These are phyloP conservation scores for Clavispora santaluciae DNA, from an alignment of 805 yeast genomes.

Conservation along the genomic window DNA sequence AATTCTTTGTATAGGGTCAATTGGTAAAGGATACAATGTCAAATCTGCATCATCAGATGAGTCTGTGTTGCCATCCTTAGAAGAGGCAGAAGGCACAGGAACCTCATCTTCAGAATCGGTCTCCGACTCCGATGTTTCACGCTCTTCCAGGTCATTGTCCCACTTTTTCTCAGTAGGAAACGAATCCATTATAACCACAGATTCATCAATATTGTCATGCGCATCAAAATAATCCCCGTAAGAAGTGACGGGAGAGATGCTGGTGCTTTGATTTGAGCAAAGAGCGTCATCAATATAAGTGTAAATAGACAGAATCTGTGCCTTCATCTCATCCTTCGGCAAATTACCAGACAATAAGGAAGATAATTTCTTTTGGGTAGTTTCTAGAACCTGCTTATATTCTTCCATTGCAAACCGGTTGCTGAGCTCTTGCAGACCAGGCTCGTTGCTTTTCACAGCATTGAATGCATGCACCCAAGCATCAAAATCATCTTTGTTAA, in stretches of 20 bases:
- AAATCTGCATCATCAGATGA: slow-evolving; percentile 22
- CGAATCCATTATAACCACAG: slow-evolving; percentile 49
- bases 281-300: not conserved
- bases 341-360: not conserved
- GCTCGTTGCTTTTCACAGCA: slow-evolving; percentile 31
- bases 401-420: not conserved
- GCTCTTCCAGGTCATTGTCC: slow-evolving; percentile 20
- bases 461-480: slow-evolving; percentile 83
- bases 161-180: slow-evolving; percentile 9
- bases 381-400: not conserved
- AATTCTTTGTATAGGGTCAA: slow-evolving; percentile 46
- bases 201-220: slow-evolving; percentile 51
- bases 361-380: not conserved
- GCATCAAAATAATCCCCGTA: slow-evolving; percentile 53
- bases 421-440: slow-evolving; percentile 4
- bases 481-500: slow-evolving; percentile 59
- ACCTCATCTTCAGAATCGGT: slow-evolving; percentile 12
- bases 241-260: slow-evolving; percentile 26
- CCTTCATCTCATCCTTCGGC: slow-evolving; percentile 3
- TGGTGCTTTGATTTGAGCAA: slow-evolving; percentile 8
- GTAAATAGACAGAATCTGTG: slow-evolving; percentile 1
- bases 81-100: slow-evolving; percentile 5
- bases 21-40: slow-evolving; percentile 66
- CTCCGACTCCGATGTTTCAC: slow-evolving; percentile 15
- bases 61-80: not conserved